Evolutionary conservation across 805 yeast species (phyloP).

Genomic region (Ascoidea asiatica): DNA sequence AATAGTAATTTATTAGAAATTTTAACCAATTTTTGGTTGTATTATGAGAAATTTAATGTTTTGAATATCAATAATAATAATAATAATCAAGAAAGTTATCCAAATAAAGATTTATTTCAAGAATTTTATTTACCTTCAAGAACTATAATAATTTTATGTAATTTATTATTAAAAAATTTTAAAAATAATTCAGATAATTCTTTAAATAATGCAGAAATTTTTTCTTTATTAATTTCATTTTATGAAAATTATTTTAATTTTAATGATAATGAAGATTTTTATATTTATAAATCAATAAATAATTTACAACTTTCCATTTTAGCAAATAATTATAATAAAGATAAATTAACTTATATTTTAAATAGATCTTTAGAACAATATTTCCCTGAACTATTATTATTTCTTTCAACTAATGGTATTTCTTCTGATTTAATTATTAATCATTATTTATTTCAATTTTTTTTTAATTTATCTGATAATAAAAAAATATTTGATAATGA

Average conservation of each 20-base stretch:
- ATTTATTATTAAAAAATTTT: constrained; percentile 6
- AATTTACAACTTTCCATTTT: background rate
- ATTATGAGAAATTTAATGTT: constrained; percentile 9
- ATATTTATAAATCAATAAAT: too few species aligned
- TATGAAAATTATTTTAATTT: constrained; percentile 11
- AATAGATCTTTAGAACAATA: constrained; percentile 10
- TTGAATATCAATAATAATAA: constrained; percentile 6
- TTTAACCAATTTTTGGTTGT: constrained; percentile 7
- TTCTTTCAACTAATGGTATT: constrained; percentile 9
- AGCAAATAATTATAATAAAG: constrained; percentile 5
- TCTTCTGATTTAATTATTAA: constrained; percentile 8
- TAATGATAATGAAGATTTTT: constrained; percentile 5
- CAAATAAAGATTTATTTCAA: background rate
- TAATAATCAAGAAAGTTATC: constrained; percentile 4
- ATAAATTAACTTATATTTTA: constrained; percentile 8
- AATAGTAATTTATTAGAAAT: constrained; percentile 7
- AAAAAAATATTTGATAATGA: constrained; percentile 3
- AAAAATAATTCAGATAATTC: constrained; percentile 2
- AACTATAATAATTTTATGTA: constrained; percentile 8
- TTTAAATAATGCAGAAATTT: constrained; percentile 8
- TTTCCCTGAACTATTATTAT: constrained; percentile 9
- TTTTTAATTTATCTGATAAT: constrained; percentile 7
- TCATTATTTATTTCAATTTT: constrained; percentile 9
- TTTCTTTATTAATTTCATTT: constrained; percentile 7
- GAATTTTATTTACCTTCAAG: constrained; percentile 9